phyloP scores from a whole-genome alignment of 2,329 filamentous ascomycete species.

The Microsporum audouinii region DNA sequence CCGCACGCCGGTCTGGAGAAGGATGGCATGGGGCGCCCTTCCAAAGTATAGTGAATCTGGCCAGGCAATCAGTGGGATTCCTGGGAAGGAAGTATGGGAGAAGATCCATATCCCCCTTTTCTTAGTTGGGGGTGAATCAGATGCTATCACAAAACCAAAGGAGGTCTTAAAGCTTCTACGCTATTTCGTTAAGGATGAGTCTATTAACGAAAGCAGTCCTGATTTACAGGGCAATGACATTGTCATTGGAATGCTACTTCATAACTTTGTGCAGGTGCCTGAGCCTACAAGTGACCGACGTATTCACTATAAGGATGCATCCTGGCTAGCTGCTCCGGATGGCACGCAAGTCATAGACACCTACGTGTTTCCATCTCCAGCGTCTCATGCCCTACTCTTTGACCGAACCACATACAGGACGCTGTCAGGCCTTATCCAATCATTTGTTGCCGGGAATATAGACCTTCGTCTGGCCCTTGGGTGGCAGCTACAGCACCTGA shows the following conservation, averaged over 20 bases:
- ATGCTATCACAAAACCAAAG: slow-evolving; percentile 60
- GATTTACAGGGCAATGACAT: background rate
- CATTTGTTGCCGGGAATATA: slow-evolving; percentile 64
- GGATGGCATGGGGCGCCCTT: slow-evolving; percentile 64
- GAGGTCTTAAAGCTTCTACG: slow-evolving; percentile 58
- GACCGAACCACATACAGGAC: slow-evolving; percentile 62
- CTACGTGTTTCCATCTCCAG: slow-evolving; percentile 60
- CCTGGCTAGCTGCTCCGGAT: background rate
- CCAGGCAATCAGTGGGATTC: slow-evolving; percentile 50
- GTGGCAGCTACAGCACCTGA: slow-evolving; percentile 85
- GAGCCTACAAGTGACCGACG: background rate
- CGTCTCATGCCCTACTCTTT: slow-evolving; percentile 76
- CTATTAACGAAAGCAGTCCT: background rate
- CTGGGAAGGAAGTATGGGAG: slow-evolving; percentile 60
- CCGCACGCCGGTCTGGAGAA: slow-evolving; percentile 66
- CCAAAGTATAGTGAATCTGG: slow-evolving; percentile 48
- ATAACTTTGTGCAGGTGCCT: background rate
- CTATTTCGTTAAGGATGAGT: slow-evolving; percentile 15
- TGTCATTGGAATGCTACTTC: slow-evolving; percentile 3
- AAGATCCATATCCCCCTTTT: slow-evolving; percentile 62
- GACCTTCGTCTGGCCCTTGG: slow-evolving; percentile 68
- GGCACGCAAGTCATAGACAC: slow-evolving; percentile 46
- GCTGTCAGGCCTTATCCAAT: slow-evolving; percentile 68
- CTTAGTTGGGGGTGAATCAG: slow-evolving; percentile 65
- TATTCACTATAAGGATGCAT: background rate